Evolutionary conservation across 176 grass and related monocot genomes (phyloP).

Genomic region (Bromus sterilis): DNA sequence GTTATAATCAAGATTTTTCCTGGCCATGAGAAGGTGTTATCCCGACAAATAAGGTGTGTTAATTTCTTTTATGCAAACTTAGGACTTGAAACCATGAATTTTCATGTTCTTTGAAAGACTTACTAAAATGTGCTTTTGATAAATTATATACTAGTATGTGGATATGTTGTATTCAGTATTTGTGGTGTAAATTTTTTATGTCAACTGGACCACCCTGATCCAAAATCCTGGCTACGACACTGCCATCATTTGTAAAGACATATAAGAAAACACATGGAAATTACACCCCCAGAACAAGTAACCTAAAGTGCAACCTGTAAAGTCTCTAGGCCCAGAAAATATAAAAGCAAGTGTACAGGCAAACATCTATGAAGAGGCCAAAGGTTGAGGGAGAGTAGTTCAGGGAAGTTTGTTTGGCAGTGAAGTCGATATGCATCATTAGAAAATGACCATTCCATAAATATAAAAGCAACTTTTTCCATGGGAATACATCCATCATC

Average conservation of each 20-base stretch:
- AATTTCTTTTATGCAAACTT: too few species aligned
- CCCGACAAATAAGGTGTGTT: too few species aligned
- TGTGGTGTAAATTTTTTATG: too few species aligned
- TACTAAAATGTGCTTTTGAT: too few species aligned
- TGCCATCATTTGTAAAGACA: not conserved
- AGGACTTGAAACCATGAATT: too few species aligned
- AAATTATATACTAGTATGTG: too few species aligned
- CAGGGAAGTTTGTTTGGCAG: not conserved
- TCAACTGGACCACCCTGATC: too few species aligned
- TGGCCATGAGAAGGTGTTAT: too few species aligned
- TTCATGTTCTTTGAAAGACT: too few species aligned
- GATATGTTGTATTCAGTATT: too few species aligned
- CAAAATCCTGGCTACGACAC: too few species aligned
- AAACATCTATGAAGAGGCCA: not conserved
- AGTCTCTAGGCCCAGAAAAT: not conserved
- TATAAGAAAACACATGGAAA: not conserved
- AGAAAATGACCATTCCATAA: not conserved
- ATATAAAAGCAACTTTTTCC: not conserved
- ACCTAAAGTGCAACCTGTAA: not conserved
- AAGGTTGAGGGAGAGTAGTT: not conserved
- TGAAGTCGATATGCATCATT: not conserved
- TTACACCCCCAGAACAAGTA: not conserved
- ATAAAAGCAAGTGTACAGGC: not conserved
- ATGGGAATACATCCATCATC: not conserved
- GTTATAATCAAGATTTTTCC: too few species aligned